phyloP scores from a whole-genome alignment of 257 asterid species.

The Solanum raphanifolium region DNA sequence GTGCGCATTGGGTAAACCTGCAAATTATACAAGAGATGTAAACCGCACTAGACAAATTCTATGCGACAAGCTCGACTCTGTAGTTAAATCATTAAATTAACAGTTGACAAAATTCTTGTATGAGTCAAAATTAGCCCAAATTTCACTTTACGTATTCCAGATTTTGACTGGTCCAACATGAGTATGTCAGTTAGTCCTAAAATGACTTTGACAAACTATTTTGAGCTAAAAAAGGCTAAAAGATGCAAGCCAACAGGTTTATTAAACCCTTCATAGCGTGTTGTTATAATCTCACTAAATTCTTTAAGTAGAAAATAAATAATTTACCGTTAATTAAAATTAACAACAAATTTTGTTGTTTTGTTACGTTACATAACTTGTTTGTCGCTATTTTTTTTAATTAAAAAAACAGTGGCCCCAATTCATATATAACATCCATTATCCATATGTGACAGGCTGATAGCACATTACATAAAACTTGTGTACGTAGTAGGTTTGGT shows the following conservation, averaged over 20 bases:
- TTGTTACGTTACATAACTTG: too few relatives aligned
- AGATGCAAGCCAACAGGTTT: background rate
- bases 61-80: fast-evolving
- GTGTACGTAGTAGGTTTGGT: background rate
- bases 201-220: background rate
- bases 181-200: background rate
- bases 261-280: background rate
- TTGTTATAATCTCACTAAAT: background rate
- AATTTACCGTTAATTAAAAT: too few relatives aligned
- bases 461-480: background rate
- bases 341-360: too few relatives aligned
- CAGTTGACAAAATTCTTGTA: background rate
- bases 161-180: background rate
- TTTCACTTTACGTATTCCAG: background rate
- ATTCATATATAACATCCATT: too few relatives aligned
- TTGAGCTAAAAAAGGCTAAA: background rate
- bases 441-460: background rate
- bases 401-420: background rate
- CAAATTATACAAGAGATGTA: fast-evolving
- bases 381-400: background rate
- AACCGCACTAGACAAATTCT: too few relatives aligned
- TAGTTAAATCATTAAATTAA: background rate
- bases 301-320: background rate
- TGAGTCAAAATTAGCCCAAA: background rate
- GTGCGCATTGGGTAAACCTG: too few relatives aligned